Base-by-base conservation (phyloP, 1,284 basidiomycete species). In the Cystobasidiaceae sp. region DNA sequence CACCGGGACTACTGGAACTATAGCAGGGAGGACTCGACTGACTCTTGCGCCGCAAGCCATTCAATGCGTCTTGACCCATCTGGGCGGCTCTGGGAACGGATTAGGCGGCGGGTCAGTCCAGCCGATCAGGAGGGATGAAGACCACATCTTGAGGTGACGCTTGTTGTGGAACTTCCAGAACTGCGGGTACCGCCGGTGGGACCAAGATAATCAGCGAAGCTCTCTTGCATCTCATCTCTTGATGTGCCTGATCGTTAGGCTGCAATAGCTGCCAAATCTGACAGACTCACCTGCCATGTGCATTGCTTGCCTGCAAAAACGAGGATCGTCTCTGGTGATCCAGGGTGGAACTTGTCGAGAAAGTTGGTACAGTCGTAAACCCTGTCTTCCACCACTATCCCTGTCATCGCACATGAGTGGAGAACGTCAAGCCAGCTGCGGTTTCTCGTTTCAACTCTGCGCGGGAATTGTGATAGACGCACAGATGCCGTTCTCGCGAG, bases 121-220 rank as follows among this genome's bases (percentile, higher is more conserved):
- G 8, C 57, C 63, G 58, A 66, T 61, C 21, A 66, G 62, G 19
- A 65, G 63, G 9, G 62, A 17, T 21, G 25, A 4, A 8, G 19
- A 7, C 58, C 57, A 66, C 4, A 30, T 23, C 15, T 30, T 37
- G 19, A 66, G 63, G 43, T 65, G 58, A 15, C 28, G 15, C 27
- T 37, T 48, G 13, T 30, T 30, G 19, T 60, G 63, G 39, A 48
- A 66, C 19, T 37, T 46, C 57, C 62, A 65, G 44, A 65, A 61
- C 23, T 60, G 46, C 13, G 17, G 15, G 19, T 19, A 55, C 13
- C 19, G 11, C 51, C 13, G 9, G 11, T 11, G 54, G 13, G 21
- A 13, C 15, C 15, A 48, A 23, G 19, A 23, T 15, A 21, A 39
- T n/a, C 11, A n/a, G 11, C 37, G n/a, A n/a, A 39, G 11, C 11